Evolutionary conservation across 2,329 filamentous ascomycete species (phyloP), one percentile per base, ranked within the genome.

Genomic region (Fusarium nelsonii): DNA sequence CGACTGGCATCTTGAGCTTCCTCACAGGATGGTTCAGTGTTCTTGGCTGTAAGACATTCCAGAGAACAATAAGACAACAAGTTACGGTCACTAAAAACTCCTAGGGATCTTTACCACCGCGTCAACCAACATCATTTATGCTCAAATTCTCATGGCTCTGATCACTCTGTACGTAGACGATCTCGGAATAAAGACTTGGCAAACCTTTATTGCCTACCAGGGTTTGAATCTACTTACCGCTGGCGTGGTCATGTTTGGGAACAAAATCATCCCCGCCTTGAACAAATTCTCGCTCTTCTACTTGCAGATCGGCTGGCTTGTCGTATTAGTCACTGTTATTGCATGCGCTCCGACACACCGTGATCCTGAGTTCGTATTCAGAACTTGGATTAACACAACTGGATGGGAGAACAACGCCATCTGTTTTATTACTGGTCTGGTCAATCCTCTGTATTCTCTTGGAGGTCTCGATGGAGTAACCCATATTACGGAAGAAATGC

Each of bases 331-430:
- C 1, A 62, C 57, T 1, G 59, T 62, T 0, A 40, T 62, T 1
- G 56, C 59, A 0, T 62, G 57, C 10, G 59, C 59, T 2, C 59
- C 59, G 0, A 45, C 59, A 6, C 59, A 62, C 0, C 59, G 59
- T 0, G 30, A 36, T 23, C 16, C 39, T 0, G 57, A 54, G 2
- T 62, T 62, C 0, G 59, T 62, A 0, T 62, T 62, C n/a, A 62
- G n/a, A n/a, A 62, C 59, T 12, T 62, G 59, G 59, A 62, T 62
- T 10, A 62, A 62, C 3, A 62, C 30, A 1, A 62, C 59, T 11
- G 59, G 59, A 0, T 62, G 59, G 59, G 23, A 46, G 0, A 62
- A 62, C 2, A 28, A 61, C 2, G 40, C 28, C 1, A 62, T 62
- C 5, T 62, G 56, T 16, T 62, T 62, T 0, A 62, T 62, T 3